Percentiles rank a stretch among this genome's conserved stretches.
phyloP scores from a whole-genome alignment of 495 filamentous ascomycete genomes.

The Endocarpon pusillum region DNA sequence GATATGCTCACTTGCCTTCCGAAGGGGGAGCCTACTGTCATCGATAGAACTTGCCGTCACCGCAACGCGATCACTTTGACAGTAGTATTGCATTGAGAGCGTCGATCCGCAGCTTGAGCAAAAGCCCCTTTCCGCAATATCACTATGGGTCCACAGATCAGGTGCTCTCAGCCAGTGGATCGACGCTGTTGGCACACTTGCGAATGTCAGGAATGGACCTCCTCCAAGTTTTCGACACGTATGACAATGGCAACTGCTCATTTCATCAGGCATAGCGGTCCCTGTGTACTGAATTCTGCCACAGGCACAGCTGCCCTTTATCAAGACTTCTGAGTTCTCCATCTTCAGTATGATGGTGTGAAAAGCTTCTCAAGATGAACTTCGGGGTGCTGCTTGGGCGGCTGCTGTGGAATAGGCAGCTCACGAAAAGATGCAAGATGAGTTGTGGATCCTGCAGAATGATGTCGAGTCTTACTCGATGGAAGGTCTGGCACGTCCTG shows the following conservation, averaged over 20 bases:
- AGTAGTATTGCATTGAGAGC: conserved; percentile 1
- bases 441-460: too few relatives aligned
- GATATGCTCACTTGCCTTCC: background rate
- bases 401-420: too few relatives aligned
- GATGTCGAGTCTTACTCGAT: too few relatives aligned
- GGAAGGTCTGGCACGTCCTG: too few relatives aligned
- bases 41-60: background rate
- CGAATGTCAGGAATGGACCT: background rate
- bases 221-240: background rate
- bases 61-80: background rate
- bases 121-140: background rate
- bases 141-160: background rate
- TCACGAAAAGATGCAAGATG: too few relatives aligned
- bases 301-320: background rate
- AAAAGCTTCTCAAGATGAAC: too few relatives aligned
- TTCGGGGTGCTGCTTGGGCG: too few relatives aligned
- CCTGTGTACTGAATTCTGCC: background rate
- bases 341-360: too few relatives aligned
- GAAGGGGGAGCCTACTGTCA: background rate
- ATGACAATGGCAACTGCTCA: background rate
- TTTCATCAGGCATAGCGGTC: background rate
- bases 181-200: background rate
- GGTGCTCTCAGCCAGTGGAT: background rate
- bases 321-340: too few relatives aligned
- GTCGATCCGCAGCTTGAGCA: background rate